A percentile compares a stretch with the other conserved stretches of the same genome.
phyloP scores from a whole-genome alignment of 129 eudicot species.

The Gnaphalium uliginosum region DNA sequence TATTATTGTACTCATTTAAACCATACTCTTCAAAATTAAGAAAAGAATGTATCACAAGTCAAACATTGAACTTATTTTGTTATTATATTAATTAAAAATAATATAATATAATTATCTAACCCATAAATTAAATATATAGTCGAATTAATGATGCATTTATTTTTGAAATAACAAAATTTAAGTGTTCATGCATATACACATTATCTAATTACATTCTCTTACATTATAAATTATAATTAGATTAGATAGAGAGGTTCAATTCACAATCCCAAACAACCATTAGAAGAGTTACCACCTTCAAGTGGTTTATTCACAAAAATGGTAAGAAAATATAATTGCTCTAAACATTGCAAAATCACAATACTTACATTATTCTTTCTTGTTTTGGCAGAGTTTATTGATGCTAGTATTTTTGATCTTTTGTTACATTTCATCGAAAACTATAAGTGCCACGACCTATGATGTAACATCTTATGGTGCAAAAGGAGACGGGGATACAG shows the following conservation, averaged over 20 bases:
- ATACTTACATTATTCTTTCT: neutral
- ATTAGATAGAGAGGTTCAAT: neutral
- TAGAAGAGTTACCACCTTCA: constrained; percentile 18
- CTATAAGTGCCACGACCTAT: constrained; percentile 10
- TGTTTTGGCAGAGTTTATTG: constrained; percentile 18
- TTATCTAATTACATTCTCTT: neutral
- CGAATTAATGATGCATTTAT: too few relatives aligned
- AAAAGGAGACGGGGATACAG: constrained; percentile 41
- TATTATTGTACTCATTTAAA: too few relatives aligned
- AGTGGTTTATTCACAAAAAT: constrained; percentile 15
- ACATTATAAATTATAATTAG: neutral
- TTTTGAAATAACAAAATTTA: neutral
- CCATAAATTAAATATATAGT: too few relatives aligned
- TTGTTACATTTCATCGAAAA: constrained; percentile 14
- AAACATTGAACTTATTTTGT: too few relatives aligned
- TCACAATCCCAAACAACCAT: neutral
- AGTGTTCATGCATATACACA: neutral
- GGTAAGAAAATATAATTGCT: constrained; percentile 17
- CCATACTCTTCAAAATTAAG: too few relatives aligned
- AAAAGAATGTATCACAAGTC: too few relatives aligned
- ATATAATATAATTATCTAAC: too few relatives aligned
- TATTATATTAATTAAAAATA: too few relatives aligned
- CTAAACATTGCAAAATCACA: constrained; percentile 16
- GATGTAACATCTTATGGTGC: constrained; percentile 44
- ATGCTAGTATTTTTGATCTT: constrained; percentile 12